Evolutionary conservation across 148 eudicot genomes (phyloP).

Genomic region (Rheum nobile): DNA sequence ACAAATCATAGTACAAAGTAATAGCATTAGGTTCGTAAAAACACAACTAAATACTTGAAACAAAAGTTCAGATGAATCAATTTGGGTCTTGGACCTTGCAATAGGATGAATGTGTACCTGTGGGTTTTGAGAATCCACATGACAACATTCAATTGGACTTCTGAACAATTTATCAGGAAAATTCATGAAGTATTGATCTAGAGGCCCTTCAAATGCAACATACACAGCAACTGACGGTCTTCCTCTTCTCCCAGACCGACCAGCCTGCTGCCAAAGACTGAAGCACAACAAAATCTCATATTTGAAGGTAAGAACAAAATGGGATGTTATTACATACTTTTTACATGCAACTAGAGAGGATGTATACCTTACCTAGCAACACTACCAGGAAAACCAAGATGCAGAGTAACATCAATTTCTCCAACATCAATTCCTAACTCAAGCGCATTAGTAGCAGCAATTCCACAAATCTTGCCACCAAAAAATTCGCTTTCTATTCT

Average conservation of each 20-base stretch:
- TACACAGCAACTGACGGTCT: conserved; percentile 82
- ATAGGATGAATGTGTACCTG: conserved; percentile 35
- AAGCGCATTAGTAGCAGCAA: conserved; percentile 95
- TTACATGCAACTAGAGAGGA: conserved; percentile 11
- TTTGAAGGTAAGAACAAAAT: conserved; percentile 3
- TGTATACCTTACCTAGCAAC: conserved; percentile 60
- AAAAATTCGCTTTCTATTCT: conserved; percentile 73
- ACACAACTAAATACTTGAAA: background rate
- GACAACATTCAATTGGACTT: conserved; percentile 87
- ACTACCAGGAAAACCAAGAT: conserved; percentile 97
- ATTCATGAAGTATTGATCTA: conserved; percentile 94
- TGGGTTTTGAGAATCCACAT: conserved; percentile 70
- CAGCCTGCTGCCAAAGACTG: conserved; percentile 99
- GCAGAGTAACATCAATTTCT: conserved; percentile 82
- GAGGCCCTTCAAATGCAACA: conserved; percentile 96
- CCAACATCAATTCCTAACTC: conserved; percentile 99
- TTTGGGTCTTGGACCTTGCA: background rate
- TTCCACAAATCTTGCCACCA: conserved; percentile 66
- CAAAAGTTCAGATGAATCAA: background rate
- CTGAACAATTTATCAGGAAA: conserved; percentile 74
- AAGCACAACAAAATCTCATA: conserved; percentile 3
- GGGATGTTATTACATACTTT: background rate
- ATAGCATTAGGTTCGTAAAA: background rate
- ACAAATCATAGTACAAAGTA: background rate
- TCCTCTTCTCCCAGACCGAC: conserved; percentile 94